phyloP scores from a whole-genome alignment of 2,329 filamentous ascomycete species.

The Ophiosphaerella narmari region DNA sequence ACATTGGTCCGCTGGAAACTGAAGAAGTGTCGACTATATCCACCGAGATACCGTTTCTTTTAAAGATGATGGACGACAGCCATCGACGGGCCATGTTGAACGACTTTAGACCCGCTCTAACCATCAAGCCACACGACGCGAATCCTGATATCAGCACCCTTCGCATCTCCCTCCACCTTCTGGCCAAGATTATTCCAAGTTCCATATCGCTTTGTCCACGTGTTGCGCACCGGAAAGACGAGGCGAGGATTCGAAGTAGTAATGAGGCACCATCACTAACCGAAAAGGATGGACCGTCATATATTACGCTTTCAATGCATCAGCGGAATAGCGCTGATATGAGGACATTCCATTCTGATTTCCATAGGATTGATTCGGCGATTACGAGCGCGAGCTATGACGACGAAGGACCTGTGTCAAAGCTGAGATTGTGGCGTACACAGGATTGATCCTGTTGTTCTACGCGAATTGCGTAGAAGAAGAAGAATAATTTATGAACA shows the following conservation, averaged over 20 bases:
- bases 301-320: background rate
- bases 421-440: background rate
- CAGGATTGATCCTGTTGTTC: background rate
- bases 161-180: background rate
- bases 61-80: conserved; percentile 4
- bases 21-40: background rate
- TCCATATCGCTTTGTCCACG: background rate
- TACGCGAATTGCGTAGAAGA: too few relatives aligned
- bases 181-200: background rate
- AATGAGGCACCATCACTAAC: background rate
- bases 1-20: background rate
- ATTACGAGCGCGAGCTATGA: background rate
- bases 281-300: background rate
- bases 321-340: background rate
- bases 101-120: background rate
- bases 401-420: background rate
- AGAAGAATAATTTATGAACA: too few relatives aligned
- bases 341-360: background rate
- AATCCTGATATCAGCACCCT: conserved; percentile 1
- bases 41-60: background rate
- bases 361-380: conserved; percentile 1
- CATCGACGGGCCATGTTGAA: background rate
- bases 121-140: background rate
- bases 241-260: background rate
- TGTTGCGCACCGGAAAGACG: background rate